A percentile compares a stretch with the other conserved stretches of the same genome.
Conservation (phyloP, 2,329 filamentous ascomycete species). For the Setomelanomma holmii region DNA sequence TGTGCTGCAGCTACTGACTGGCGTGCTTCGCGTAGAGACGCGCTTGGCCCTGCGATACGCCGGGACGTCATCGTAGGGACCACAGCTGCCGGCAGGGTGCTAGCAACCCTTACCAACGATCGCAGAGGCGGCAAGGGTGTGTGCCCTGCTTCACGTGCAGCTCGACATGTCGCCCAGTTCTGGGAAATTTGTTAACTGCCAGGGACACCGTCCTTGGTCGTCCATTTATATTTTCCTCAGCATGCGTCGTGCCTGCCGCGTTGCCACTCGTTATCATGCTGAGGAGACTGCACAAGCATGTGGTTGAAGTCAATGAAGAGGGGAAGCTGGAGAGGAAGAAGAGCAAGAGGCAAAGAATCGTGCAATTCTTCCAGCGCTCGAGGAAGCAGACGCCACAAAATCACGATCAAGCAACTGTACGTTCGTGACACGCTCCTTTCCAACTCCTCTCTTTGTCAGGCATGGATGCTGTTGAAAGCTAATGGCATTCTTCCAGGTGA, state of each 20-base stretch:
- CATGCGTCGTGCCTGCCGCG: conserved; percentile 26
- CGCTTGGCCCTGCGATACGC: conserved; percentile 26
- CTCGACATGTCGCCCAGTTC: conserved; percentile 27
- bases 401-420: conserved; percentile 27
- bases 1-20: conserved; percentile 24
- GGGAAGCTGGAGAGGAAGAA: conserved; percentile 32
- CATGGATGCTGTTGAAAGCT: too few species aligned
- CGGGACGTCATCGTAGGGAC: conserved; percentile 11
- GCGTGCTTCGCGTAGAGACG: conserved; percentile 24
- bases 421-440: conserved; percentile 9
- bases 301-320: conserved; percentile 24
- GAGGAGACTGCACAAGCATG: conserved; percentile 32
- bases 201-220: conserved; percentile 25
- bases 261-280: conserved; percentile 34
- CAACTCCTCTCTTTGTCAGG: neutral
- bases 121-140: conserved; percentile 28
- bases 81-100: conserved; percentile 34
- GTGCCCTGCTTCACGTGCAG: conserved; percentile 39
- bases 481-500: conserved; percentile 18
- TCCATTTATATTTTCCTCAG: conserved; percentile 21
- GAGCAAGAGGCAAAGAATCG: conserved; percentile 40
- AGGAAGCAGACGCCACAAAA: conserved; percentile 32
- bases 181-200: conserved; percentile 31
- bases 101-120: conserved; percentile 24
- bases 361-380: conserved; percentile 36